A percentile compares a stretch with the other conserved stretches of the same genome.
Conservation (phyloP, 345 rosid species). For the Gossypium longicalyx region DNA sequence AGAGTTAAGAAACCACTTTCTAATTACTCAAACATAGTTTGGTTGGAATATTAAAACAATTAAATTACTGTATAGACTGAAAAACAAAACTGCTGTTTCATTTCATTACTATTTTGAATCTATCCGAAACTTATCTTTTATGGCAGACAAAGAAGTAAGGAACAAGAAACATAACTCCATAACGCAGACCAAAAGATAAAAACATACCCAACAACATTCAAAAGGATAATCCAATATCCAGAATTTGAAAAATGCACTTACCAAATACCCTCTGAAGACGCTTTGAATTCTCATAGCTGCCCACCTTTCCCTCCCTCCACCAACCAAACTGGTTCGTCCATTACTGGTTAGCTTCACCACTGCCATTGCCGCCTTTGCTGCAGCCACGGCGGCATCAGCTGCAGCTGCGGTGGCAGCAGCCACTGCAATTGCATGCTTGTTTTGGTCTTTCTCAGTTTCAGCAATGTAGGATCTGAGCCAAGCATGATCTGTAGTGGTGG, state of each 20-base stretch:
- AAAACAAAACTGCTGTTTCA: no score
- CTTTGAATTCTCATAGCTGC: slow-evolving; percentile 61
- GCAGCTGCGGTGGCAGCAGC: slow-evolving; percentile 50
- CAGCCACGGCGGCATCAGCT: slow-evolving; percentile 51
- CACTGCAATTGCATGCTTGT: slow-evolving; percentile 50
- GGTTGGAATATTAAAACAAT: no score
- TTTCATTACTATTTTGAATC: not conserved
- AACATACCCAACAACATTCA: not conserved
- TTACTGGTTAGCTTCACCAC: slow-evolving; percentile 44
- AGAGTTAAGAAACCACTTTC: no score
- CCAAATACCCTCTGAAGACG: slow-evolving; percentile 61
- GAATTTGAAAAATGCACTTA: slow-evolving; percentile 21
- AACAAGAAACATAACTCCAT: not conserved
- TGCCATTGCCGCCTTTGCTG: slow-evolving; percentile 51
- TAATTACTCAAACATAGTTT: no score
- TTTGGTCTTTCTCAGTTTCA: slow-evolving; percentile 48
- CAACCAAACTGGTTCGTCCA: slow-evolving; percentile 29
- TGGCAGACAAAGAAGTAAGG: not conserved
- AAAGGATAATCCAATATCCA: not conserved
- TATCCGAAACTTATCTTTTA: not conserved
- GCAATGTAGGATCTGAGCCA: slow-evolving; percentile 38
- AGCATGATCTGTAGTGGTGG: slow-evolving; percentile 22
- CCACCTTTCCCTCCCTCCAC: slow-evolving; percentile 33
- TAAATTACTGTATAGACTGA: no score
- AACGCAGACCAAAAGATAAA: not conserved